These are phyloP conservation scores for Carex scoparia DNA, from an alignment of 176 grass and related monocot species.

Conservation along the genomic window DNA sequence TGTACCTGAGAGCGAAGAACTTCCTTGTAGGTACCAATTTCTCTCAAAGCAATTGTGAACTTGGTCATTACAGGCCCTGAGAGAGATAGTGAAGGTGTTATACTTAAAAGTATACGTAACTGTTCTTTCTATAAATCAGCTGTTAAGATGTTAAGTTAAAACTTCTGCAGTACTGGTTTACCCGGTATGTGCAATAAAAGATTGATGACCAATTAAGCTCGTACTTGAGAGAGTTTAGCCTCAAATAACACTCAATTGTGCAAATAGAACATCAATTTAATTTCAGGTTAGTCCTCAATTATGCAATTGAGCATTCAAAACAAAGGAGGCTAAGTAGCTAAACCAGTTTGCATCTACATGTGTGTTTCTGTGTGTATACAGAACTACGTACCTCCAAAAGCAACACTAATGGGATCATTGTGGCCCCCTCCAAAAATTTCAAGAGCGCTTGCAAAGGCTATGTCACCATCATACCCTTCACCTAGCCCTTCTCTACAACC, in stretches of 20 bases:
- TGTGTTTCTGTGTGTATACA: background rate
- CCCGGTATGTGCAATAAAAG: background rate
- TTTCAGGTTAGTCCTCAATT: background rate
- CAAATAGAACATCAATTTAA: background rate
- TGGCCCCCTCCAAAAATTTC: constrained; percentile 90
- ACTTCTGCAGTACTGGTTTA: background rate
- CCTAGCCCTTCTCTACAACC: constrained; percentile 77
- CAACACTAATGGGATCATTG: constrained; percentile 91
- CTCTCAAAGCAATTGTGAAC: constrained; percentile 98
- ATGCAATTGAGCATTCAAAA: background rate
- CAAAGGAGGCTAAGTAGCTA: background rate
- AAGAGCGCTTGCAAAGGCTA: constrained; percentile 79
- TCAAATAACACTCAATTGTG: background rate
- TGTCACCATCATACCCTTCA: constrained; percentile 93
- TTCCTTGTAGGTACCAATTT: constrained; percentile 99
- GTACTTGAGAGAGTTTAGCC: background rate
- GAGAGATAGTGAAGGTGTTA: constrained; percentile 14
- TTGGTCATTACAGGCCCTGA: constrained; percentile 98
- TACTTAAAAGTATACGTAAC: constrained; percentile 2
- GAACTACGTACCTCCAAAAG: constrained; percentile 72
- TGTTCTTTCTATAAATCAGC: constrained; percentile 2
- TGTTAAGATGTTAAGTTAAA: background rate
- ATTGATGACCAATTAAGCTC: background rate
- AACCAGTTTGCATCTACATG: background rate
- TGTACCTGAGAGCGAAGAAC: constrained; percentile 90